Evolutionary conservation across 495 filamentous ascomycete species (phyloP).

Genomic region (Penicillium bovifimosum): DNA sequence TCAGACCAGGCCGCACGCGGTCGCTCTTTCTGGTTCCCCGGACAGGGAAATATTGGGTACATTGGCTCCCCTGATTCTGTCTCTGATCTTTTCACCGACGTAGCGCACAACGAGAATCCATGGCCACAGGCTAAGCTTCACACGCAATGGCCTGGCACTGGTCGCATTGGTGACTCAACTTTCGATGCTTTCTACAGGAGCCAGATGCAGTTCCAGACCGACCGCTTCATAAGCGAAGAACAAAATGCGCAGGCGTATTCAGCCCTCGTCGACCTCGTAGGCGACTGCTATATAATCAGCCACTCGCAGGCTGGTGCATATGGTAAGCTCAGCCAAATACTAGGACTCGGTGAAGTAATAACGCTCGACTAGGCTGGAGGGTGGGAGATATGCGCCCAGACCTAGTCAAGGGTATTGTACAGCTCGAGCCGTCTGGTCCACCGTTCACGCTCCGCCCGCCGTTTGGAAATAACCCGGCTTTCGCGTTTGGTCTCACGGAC

Average conservation of each 20-base stretch:
- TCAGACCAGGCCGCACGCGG: constrained; percentile 40
- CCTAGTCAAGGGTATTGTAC: constrained; percentile 24
- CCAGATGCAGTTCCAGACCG: constrained; percentile 22
- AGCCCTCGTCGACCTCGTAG: constrained; percentile 30
- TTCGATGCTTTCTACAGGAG: constrained; percentile 43
- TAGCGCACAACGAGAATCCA: constrained; percentile 21
- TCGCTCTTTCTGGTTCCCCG: constrained; percentile 17
- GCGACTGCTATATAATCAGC: constrained; percentile 23
- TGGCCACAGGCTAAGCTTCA: constrained; percentile 45
- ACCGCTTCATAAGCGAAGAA: constrained; percentile 18
- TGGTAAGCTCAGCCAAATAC: not conserved
- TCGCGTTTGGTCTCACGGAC: constrained; percentile 28
- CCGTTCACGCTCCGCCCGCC: constrained; percentile 15
- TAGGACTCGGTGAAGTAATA: not conserved
- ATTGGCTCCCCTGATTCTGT: constrained; percentile 20
- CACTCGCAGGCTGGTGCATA: constrained; percentile 31
- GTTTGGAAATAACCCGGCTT: constrained; percentile 7
- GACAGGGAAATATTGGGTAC: not conserved
- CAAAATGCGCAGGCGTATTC: constrained; percentile 18
- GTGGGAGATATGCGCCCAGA: constrained; percentile 25
- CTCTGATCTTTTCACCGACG: constrained; percentile 35
- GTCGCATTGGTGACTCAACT: constrained; percentile 41
- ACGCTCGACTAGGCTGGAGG: constrained; percentile 13
- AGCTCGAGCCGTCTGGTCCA: constrained; percentile 27
- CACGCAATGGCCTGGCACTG: constrained; percentile 52